These are phyloP conservation scores for Bassia scoparia DNA, from an alignment of 148 eudicot genomes.

Conservation along the genomic window DNA sequence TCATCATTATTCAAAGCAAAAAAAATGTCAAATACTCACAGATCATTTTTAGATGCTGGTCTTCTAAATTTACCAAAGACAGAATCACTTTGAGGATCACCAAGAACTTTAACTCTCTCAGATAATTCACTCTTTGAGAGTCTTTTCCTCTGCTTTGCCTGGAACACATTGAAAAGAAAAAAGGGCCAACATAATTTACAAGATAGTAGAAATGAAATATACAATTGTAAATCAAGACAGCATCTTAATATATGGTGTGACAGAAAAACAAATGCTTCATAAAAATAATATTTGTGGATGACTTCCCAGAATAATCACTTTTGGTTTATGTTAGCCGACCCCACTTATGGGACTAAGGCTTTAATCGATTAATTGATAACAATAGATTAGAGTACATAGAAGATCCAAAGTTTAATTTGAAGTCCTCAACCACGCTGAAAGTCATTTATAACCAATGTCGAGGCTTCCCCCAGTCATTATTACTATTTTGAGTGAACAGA, in stretches of 20 bases:
- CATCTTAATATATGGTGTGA: neutral
- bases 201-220: neutral
- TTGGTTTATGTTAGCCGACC: no score
- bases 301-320: no score
- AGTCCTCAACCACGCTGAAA: neutral
- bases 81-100: constrained; percentile 49
- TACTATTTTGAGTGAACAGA: neutral
- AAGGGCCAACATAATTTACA: neutral
- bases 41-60: constrained; percentile 47
- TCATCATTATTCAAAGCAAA: neutral
- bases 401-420: no score
- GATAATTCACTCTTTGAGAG: constrained; percentile 52
- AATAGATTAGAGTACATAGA: no score
- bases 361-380: no score
- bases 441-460: neutral
- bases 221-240: neutral
- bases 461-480: neutral
- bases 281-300: no score
- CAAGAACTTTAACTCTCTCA: constrained; percentile 62
- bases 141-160: constrained; percentile 54
- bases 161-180: constrained; percentile 10
- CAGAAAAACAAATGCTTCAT: neutral
- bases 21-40: constrained; percentile 45
- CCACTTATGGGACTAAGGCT: no score
- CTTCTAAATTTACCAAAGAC: constrained; percentile 54